Evolutionary conservation across 352 stramenopile genomes (phyloP).

Genomic region (Phytophthora kernoviae): DNA sequence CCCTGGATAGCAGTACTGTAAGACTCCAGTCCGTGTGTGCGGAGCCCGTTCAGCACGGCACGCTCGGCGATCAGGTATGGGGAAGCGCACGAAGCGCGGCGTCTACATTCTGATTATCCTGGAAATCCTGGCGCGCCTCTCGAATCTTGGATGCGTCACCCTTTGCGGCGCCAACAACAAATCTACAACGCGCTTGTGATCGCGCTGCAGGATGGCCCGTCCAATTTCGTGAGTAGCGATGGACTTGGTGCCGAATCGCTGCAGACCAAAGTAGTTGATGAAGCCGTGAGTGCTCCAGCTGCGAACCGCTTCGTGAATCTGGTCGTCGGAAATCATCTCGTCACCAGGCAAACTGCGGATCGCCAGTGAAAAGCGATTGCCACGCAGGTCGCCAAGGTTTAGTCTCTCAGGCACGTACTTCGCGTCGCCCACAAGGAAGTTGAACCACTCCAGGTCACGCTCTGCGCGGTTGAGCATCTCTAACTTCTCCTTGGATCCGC

Average conservation of each 20-base stretch:
- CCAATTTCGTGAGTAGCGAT: slow-evolving; percentile 92
- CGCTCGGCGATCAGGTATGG: slow-evolving; percentile 86
- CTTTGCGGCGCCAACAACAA: slow-evolving; percentile 90
- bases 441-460: slow-evolving; percentile 72
- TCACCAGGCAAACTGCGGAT: slow-evolving; percentile 90
- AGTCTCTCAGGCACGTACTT: slow-evolving; percentile 90
- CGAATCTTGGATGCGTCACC: slow-evolving; percentile 80
- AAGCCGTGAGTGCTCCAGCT: slow-evolving; percentile 90
- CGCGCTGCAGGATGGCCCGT: slow-evolving; percentile 91
- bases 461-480: slow-evolving; percentile 76
- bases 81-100: slow-evolving; percentile 66
- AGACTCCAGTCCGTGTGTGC: slow-evolving; percentile 57
- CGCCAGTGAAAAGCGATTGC: slow-evolving; percentile 96
- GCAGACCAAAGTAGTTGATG: slow-evolving; percentile 98
- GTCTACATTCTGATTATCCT: slow-evolving; percentile 60
- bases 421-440: slow-evolving; percentile 95
- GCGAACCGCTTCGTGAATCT: slow-evolving; percentile 67
- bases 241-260: slow-evolving; percentile 94
- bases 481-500: slow-evolving; percentile 75
- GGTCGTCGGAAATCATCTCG: slow-evolving; percentile 56
- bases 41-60: slow-evolving; percentile 67
- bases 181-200: slow-evolving; percentile 91
- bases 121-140: slow-evolving; percentile 68
- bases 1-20: slow-evolving; percentile 71
- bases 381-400: slow-evolving; percentile 91